Evolutionary conservation across 1,284 basidiomycete genomes (phyloP).

Genomic region (Cryptococcus jaspeensis): DNA sequence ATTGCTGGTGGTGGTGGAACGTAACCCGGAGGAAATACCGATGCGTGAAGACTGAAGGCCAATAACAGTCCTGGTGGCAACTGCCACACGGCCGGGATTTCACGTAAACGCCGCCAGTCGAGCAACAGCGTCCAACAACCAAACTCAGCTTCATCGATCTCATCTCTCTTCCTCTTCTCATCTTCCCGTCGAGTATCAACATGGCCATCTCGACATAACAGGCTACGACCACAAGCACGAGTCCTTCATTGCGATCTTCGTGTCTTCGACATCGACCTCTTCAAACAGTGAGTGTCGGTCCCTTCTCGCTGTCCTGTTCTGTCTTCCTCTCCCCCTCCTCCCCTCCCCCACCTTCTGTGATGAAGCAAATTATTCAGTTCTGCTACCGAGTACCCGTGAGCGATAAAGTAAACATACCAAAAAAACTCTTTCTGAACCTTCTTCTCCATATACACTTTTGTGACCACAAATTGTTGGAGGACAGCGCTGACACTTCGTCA

Average conservation of each 20-base stretch:
- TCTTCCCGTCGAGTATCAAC: constrained; percentile 6
- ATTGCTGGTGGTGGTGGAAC: neutral
- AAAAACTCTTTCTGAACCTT: constrained; percentile 37
- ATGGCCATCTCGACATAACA: neutral
- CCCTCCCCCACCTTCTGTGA: constrained; percentile 24
- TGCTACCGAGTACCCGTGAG: constrained; percentile 52
- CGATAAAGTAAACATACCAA: constrained; percentile 47
- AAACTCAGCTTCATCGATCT: constrained; percentile 3
- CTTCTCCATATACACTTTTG: neutral
- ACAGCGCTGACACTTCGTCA: constrained; percentile 6
- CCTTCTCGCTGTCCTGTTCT: neutral
- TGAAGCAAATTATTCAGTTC: constrained; percentile 49
- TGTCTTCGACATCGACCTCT: neutral
- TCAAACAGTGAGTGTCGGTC: neutral
- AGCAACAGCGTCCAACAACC: neutral
- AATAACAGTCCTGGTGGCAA: neutral
- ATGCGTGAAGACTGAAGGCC: neutral
- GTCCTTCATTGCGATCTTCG: constrained; percentile 13
- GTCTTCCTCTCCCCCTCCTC: neutral
- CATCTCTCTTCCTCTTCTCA: constrained; percentile 3
- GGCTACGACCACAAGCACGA: constrained; percentile 4
- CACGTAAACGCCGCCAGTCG: neutral
- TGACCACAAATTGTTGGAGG: neutral
- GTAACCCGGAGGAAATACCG: neutral
- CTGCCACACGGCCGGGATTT: neutral